Percentiles rank a stretch among this genome's conserved stretches.
These are phyloP conservation scores for Suillus luteus DNA, from an alignment of 768 basidiomycete genomes.

Conservation along the genomic window DNA sequence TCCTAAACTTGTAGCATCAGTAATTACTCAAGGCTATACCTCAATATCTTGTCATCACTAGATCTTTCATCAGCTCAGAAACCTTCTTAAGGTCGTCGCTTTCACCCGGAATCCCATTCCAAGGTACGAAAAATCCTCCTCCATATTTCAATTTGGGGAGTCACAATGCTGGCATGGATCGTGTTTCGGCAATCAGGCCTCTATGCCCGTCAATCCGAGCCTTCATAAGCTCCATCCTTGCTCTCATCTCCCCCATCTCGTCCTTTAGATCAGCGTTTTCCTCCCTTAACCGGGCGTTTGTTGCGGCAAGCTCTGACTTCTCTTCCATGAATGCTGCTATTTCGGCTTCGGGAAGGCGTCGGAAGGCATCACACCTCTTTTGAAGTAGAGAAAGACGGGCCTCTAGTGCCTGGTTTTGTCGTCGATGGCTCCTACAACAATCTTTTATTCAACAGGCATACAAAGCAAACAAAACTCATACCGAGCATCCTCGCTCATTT, in stretches of 20 bases:
- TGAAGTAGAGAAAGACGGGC: conserved; percentile 51
- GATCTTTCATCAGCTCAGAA: not conserved
- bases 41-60: not conserved
- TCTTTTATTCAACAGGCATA: conserved; percentile 2
- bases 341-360: conserved; percentile 40
- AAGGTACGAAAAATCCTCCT: not conserved
- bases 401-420: conserved; percentile 64
- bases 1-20: not conserved
- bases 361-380: conserved; percentile 41
- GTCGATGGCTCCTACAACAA: conserved; percentile 50
- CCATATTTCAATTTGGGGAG: not conserved
- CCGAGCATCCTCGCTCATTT: conserved; percentile 62
- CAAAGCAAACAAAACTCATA: conserved; percentile 30
- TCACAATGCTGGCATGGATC: conserved; percentile 38
- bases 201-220: conserved; percentile 52
- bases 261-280: conserved; percentile 59
- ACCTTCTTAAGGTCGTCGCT: not conserved
- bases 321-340: conserved; percentile 48
- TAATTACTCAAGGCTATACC: not conserved
- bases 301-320: conserved; percentile 45
- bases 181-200: conserved; percentile 48
- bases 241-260: conserved; percentile 65
- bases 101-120: not conserved
- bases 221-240: conserved; percentile 69
- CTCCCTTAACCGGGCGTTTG: conserved; percentile 56